phyloP scores from a whole-genome alignment of 352 stramenopile genomes.

The Phytophthora ramorum region DNA sequence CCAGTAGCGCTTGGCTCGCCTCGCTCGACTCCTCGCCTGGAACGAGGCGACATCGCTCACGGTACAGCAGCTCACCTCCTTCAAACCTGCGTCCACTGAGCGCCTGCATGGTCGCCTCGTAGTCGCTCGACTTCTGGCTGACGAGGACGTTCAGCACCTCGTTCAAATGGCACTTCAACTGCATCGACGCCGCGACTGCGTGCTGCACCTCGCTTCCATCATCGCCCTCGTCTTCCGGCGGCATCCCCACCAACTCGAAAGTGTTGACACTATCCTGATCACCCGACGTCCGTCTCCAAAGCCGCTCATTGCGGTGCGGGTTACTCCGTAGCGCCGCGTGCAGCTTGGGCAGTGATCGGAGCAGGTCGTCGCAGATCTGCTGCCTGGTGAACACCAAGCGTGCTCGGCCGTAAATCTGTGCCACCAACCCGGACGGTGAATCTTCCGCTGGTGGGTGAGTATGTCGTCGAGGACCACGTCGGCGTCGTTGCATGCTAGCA shows the following conservation, averaged over 20 bases:
- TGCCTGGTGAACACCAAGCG: slow-evolving; percentile 35
- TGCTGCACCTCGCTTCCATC: not conserved
- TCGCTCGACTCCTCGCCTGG: not conserved
- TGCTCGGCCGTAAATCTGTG: slow-evolving; percentile 23
- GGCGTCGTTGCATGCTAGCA: slow-evolving; percentile 3
- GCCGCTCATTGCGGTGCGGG: slow-evolving; percentile 17
- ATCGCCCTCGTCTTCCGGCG: slow-evolving; percentile 18
- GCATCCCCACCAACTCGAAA: slow-evolving; percentile 46
- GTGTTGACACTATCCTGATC: slow-evolving; percentile 9
- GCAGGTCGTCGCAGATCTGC: slow-evolving; percentile 39
- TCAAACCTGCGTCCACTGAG: slow-evolving; percentile 12
- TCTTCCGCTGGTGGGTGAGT: slow-evolving; percentile 7
- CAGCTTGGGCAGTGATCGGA: slow-evolving; percentile 37
- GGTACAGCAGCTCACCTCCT: not conserved
- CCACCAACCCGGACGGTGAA: slow-evolving; percentile 16
- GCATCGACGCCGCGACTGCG: slow-evolving; percentile 11
- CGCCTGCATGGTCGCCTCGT: slow-evolving; percentile 44
- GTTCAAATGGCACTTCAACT: slow-evolving; percentile 60
- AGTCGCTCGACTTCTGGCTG: slow-evolving; percentile 41
- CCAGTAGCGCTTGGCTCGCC: not conserved
- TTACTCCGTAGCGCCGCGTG: slow-evolving; percentile 36
- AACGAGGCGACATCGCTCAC: not conserved
- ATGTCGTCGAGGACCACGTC: slow-evolving; percentile 5
- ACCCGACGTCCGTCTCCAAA: slow-evolving; percentile 43
- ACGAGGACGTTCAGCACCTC: slow-evolving; percentile 47